Evolutionary conservation across 352 stramenopile species (phyloP).

Genomic region (Globisporangium rhizosaccharum): DNA sequence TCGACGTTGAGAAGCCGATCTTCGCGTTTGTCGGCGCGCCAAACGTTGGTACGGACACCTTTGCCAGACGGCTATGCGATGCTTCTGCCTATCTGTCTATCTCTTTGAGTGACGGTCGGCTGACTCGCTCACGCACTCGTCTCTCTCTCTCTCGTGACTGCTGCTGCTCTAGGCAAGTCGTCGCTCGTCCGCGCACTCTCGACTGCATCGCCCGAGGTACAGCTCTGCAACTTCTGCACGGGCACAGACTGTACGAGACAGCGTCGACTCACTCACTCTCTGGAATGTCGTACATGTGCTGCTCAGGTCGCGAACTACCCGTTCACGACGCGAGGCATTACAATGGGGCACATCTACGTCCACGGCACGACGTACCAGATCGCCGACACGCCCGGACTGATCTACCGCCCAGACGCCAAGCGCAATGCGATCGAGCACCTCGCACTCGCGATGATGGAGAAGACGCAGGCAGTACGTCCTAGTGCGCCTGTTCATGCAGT

Average conservation of each 20-base stretch:
- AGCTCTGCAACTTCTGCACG: not conserved
- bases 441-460: slow-evolving; percentile 69
- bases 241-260: not conserved
- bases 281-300: not conserved
- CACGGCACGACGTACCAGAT: slow-evolving; percentile 84
- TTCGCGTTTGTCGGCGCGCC: slow-evolving; percentile 82
- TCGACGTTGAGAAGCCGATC: slow-evolving; percentile 77
- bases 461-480: slow-evolving; percentile 49
- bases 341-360: slow-evolving; percentile 85
- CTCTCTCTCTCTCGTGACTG: not conserved
- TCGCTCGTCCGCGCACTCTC: slow-evolving; percentile 75
- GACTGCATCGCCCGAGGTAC: slow-evolving; percentile 74
- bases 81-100: not conserved
- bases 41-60: slow-evolving; percentile 60
- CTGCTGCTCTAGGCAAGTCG: slow-evolving; percentile 58
- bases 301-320: slow-evolving; percentile 81
- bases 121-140: not conserved
- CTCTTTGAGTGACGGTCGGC: not conserved
- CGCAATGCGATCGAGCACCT: slow-evolving; percentile 75
- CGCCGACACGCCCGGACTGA: slow-evolving; percentile 68
- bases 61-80: not conserved
- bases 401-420: slow-evolving; percentile 55
- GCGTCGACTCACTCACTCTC: not conserved
- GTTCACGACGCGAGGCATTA: slow-evolving; percentile 85
- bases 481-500: not conserved